Conservation (phyloP, 2,329 filamentous ascomycete species). For the Cladophialophora bantiana region DNA sequence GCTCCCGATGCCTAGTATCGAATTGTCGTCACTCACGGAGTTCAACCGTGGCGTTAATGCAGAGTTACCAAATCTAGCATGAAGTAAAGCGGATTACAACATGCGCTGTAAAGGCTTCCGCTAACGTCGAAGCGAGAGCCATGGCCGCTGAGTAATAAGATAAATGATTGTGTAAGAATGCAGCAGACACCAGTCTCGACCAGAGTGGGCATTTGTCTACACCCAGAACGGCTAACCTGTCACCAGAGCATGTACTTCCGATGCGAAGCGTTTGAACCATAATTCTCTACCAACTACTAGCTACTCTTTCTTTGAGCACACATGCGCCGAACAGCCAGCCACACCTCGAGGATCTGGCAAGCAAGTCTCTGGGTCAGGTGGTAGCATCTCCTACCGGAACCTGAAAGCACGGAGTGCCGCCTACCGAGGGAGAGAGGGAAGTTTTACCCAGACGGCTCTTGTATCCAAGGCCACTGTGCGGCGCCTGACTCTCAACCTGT, state of each 20-base stretch:
- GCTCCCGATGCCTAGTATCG: not conserved
- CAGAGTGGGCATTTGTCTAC: not conserved
- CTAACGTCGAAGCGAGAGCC: not conserved
- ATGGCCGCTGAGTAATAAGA: not conserved
- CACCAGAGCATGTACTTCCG: not conserved
- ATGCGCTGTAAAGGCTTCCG: not conserved
- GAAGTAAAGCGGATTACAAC: not conserved
- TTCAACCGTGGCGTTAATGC: not conserved
- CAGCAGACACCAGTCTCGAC: not conserved
- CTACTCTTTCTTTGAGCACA: not conserved
- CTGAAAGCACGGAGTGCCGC: not conserved
- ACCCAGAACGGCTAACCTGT: not conserved
- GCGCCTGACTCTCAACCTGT: not conserved
- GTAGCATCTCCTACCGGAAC: not conserved
- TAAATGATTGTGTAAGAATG: not conserved
- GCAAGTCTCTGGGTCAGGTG: not conserved
- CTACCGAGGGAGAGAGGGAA: not conserved
- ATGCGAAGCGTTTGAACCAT: not conserved
- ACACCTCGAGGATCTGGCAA: not conserved
- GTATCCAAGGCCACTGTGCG: not conserved
- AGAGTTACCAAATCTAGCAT: not conserved
- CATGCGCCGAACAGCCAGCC: not conserved
- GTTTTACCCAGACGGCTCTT: not conserved
- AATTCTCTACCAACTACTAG: no score
- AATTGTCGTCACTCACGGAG: not conserved